Evolutionary conservation across 192 early-diverging fungal species (phyloP).

Genomic region (Coemansia sp.): DNA sequence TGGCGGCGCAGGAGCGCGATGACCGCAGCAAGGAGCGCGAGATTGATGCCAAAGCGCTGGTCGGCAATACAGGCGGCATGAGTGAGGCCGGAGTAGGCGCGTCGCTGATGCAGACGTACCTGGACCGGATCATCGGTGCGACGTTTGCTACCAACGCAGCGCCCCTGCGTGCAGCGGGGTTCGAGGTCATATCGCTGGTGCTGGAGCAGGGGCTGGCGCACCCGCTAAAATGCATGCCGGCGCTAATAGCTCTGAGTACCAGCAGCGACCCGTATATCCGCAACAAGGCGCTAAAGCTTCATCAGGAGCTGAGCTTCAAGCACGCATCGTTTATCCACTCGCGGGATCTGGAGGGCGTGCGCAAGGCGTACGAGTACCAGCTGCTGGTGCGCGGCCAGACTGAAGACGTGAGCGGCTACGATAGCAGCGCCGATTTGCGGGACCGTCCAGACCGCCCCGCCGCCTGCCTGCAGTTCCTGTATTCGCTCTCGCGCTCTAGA

Average conservation of each 20-base stretch:
- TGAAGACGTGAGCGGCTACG: conserved; percentile 46
- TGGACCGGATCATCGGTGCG: conserved; percentile 70
- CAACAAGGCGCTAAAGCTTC: conserved; percentile 66
- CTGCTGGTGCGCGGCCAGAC: conserved; percentile 26
- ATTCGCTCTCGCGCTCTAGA: conserved; percentile 62
- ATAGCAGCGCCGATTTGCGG: conserved; percentile 14
- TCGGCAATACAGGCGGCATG: conserved; percentile 80
- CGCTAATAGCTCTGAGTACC: conserved; percentile 79
- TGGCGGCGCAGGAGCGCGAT: conserved; percentile 48
- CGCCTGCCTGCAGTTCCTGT: conserved; percentile 64
- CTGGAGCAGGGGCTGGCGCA: conserved; percentile 89
- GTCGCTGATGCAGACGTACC: conserved; percentile 85
- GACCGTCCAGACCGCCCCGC: conserved; percentile 38
- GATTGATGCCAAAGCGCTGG: conserved; percentile 69
- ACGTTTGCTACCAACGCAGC: conserved; percentile 55
- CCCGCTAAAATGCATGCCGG: conserved; percentile 87
- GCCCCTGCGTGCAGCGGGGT: conserved; percentile 63
- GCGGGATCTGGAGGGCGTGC: conserved; percentile 71
- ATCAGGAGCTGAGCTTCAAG: conserved; percentile 74
- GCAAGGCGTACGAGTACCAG: conserved; percentile 72
- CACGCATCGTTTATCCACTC: conserved; percentile 86
- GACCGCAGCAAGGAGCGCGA: conserved; percentile 30
- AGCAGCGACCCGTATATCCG: conserved; percentile 59
- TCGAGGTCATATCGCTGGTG: conserved; percentile 78
- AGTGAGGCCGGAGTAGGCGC: conserved; percentile 81